These are phyloP conservation scores for Penicillium ochrochloron DNA, from an alignment of 495 filamentous ascomycete genomes.

Conservation along the genomic window DNA sequence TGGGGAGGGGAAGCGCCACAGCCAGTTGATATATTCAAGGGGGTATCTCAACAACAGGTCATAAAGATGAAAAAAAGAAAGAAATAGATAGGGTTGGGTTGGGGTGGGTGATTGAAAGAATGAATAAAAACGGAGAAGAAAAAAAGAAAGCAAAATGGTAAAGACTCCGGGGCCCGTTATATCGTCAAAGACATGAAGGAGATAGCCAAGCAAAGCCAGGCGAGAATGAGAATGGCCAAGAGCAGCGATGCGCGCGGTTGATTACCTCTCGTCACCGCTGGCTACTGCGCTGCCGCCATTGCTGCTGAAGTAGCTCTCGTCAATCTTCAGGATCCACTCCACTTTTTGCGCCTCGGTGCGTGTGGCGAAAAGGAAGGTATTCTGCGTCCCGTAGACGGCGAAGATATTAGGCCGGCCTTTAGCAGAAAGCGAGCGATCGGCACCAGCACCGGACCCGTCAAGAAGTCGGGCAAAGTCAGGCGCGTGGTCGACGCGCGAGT, in stretches of 20 bases:
- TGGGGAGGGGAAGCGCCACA: conserved; percentile 36
- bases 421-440: conserved; percentile 43
- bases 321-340: conserved; percentile 90
- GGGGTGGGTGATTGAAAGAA: not conserved
- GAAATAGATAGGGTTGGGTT: conserved; percentile 5
- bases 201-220: conserved; percentile 12
- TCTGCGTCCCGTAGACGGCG: conserved; percentile 89
- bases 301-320: conserved; percentile 60
- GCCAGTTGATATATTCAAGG: conserved; percentile 47
- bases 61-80: conserved; percentile 9
- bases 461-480: conserved; percentile 84
- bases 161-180: conserved; percentile 25
- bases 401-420: conserved; percentile 74
- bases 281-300: conserved; percentile 34
- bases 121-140: conserved; percentile 10
- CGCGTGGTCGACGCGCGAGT: conserved; percentile 82
- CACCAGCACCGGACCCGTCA: conserved; percentile 45
- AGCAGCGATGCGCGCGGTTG: not conserved
- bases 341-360: conserved; percentile 85
- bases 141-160: conserved; percentile 24
- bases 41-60: conserved; percentile 41
- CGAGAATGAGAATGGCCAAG: conserved; percentile 2
- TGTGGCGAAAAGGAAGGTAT: conserved; percentile 92
- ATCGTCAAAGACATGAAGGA: conserved; percentile 33
- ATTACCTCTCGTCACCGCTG: conserved; percentile 31